Evolutionary conservation across 805 yeast genomes (phyloP).

Genomic region (Komagataella pastoris): DNA sequence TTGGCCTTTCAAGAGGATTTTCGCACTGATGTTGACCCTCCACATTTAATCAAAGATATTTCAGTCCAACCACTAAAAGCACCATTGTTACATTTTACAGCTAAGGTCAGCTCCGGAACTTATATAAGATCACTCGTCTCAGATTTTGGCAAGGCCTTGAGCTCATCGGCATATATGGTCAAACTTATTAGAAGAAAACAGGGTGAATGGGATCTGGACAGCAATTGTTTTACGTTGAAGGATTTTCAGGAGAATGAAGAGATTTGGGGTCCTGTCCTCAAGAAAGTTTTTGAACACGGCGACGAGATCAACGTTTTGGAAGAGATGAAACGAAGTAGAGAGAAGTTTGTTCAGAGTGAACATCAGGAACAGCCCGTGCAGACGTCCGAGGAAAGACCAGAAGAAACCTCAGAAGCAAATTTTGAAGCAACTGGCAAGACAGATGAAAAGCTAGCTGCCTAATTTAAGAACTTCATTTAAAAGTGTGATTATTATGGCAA

Average conservation of each 20-base stretch:
- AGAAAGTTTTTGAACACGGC: constrained; percentile 36
- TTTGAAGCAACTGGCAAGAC: background rate
- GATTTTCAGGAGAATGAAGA: constrained; percentile 52
- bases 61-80: constrained; percentile 28
- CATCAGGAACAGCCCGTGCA: background rate
- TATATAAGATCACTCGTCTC: constrained; percentile 83
- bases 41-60: background rate
- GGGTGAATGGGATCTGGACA: constrained; percentile 71
- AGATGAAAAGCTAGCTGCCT: background rate
- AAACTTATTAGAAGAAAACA: constrained; percentile 62
- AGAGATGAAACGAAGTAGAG: constrained; percentile 21
- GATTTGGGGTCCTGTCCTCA: constrained; percentile 60
- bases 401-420: constrained; percentile 3
- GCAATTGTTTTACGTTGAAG: constrained; percentile 50
- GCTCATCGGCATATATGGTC: constrained; percentile 81
- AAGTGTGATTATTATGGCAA: background rate
- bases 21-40: constrained; percentile 12
- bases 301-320: constrained; percentile 22
- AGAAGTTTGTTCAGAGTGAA: constrained; percentile 5
- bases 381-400: constrained; percentile 1
- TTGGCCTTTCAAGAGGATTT: constrained; percentile 23
- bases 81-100: constrained; percentile 59
- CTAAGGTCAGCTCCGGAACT: constrained; percentile 88
- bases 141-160: constrained; percentile 75
- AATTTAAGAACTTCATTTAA: too few species aligned